Conservation (phyloP, 768 basidiomycete species). For the Lentinula raphanica region DNA sequence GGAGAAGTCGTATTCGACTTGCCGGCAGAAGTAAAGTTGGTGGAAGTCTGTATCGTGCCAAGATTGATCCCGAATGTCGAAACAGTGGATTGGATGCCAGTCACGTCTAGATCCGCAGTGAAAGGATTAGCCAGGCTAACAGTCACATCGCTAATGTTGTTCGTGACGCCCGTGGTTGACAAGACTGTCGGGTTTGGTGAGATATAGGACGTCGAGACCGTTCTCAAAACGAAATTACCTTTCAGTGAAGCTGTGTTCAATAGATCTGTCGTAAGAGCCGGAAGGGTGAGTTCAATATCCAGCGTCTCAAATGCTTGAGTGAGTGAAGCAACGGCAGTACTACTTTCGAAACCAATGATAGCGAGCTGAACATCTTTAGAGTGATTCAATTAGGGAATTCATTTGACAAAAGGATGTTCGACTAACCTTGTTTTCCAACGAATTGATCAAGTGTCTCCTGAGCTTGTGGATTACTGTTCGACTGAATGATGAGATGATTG, state of each 20-base stretch:
- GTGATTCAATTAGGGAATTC: neutral
- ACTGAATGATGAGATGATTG: constrained; percentile 29
- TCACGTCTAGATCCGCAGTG: constrained; percentile 52
- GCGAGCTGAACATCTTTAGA: constrained; percentile 46
- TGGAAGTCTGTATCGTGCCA: constrained; percentile 52
- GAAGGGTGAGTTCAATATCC: constrained; percentile 49
- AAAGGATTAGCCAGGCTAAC: constrained; percentile 67
- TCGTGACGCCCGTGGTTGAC: constrained; percentile 53
- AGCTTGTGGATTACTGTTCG: constrained; percentile 57
- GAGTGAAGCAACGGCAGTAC: constrained; percentile 56
- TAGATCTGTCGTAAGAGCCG: constrained; percentile 53
- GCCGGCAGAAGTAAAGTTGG: constrained; percentile 46
- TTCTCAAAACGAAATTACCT: constrained; percentile 28
- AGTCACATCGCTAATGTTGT: constrained; percentile 62
- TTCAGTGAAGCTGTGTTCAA: constrained; percentile 51
- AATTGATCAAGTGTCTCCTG: constrained; percentile 63
- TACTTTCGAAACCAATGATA: constrained; percentile 55
- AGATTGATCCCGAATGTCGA: constrained; percentile 55
- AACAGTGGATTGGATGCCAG: constrained; percentile 54
- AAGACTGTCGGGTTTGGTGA: constrained; percentile 37
- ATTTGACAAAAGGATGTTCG: neutral
- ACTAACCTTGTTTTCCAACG: constrained; percentile 50
- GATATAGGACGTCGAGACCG: neutral
- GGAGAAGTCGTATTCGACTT: constrained; percentile 56
- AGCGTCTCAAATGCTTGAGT: constrained; percentile 57